Conservation (phyloP, 306 rosid species). For the Cicer arietinum region DNA sequence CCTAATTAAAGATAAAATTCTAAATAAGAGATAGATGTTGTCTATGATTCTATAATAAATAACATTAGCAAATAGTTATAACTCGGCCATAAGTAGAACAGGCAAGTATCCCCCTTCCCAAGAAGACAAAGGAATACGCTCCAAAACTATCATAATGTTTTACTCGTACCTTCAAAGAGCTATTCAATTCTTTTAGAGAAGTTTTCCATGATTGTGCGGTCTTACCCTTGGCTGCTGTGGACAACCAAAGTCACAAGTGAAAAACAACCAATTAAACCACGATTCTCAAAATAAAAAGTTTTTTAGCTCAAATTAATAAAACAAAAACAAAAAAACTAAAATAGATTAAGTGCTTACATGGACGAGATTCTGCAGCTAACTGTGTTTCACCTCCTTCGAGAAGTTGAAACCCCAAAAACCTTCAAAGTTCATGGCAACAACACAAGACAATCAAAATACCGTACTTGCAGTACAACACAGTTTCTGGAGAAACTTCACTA, state of each 20-base stretch:
- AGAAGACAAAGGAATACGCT: slow-evolving; percentile 33
- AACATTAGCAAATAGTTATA: not conserved
- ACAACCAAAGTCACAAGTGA: slow-evolving; percentile 40
- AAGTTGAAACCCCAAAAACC: slow-evolving; percentile 86
- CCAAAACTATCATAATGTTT: slow-evolving; percentile 17
- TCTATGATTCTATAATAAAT: not conserved
- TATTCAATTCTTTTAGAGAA: slow-evolving; percentile 55
- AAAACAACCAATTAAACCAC: slow-evolving; percentile 38
- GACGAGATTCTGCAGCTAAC: slow-evolving; percentile 53
- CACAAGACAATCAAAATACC: slow-evolving; percentile 37
- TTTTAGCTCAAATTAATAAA: slow-evolving; percentile 22
- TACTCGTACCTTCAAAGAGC: slow-evolving; percentile 67
- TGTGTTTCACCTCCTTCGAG: slow-evolving; percentile 60
- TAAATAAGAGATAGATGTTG: not conserved
- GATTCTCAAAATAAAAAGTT: slow-evolving; percentile 12
- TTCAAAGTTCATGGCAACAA: slow-evolving; percentile 49
- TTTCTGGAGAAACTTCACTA: slow-evolving; percentile 29
- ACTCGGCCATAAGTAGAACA: slow-evolving; percentile 19
- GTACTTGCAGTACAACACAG: slow-evolving; percentile 15
- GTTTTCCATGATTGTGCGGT: slow-evolving; percentile 49
- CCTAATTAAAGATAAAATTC: not conserved
- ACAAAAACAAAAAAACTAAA: slow-evolving; percentile 14
- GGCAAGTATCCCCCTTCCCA: slow-evolving; percentile 8
- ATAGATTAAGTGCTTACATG: slow-evolving; percentile 58
- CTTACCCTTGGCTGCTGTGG: slow-evolving; percentile 49